Evolutionary conservation across 1,284 basidiomycete genomes (phyloP).

Genomic region (Ustilago shanxiensis): DNA sequence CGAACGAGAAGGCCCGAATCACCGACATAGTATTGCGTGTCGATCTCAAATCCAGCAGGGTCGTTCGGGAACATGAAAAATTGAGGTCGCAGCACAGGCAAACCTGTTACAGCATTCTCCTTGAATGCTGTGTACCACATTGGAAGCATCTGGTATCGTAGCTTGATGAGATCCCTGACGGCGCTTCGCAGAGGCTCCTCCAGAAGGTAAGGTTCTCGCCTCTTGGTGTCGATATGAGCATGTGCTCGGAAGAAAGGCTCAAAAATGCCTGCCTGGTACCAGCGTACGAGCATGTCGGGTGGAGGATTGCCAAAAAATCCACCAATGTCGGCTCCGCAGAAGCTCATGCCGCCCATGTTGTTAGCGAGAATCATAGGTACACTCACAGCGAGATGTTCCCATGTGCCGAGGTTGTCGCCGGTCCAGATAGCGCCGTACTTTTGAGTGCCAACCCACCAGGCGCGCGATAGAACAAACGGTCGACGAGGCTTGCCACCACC

Average conservation of each 20-base stretch:
- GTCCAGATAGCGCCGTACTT: conserved; percentile 98
- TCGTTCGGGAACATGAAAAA: conserved; percentile 93
- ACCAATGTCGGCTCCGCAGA: conserved; percentile 93
- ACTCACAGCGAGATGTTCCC: conserved; percentile 95
- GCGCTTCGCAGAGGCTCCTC: conserved; percentile 89
- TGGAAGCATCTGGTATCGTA: conserved; percentile 89
- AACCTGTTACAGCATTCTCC: conserved; percentile 58
- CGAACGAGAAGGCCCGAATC: conserved; percentile 90
- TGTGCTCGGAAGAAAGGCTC: conserved; percentile 98
- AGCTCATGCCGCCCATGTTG: conserved; percentile 92
- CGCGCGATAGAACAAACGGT: conserved; percentile 93
- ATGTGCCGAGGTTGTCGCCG: conserved; percentile 95
- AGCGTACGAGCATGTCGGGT: conserved; percentile 92
- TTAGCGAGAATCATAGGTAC: conserved; percentile 93
- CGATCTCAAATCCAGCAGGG: conserved; percentile 83
- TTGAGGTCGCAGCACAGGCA: conserved; percentile 76
- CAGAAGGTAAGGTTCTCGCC: conserved; percentile 92
- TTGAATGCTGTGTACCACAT: conserved; percentile 96
- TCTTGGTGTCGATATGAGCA: conserved; percentile 97
- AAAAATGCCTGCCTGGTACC: conserved; percentile 96
- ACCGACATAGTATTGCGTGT: conserved; percentile 95
- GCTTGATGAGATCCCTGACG: conserved; percentile 81
- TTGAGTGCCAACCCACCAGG: conserved; percentile 96
- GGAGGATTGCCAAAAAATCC: conserved; percentile 98
- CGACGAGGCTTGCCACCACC: conserved; percentile 59